Conservation (phyloP, 306 rosid genomes). For the Carpinus viminea region DNA sequence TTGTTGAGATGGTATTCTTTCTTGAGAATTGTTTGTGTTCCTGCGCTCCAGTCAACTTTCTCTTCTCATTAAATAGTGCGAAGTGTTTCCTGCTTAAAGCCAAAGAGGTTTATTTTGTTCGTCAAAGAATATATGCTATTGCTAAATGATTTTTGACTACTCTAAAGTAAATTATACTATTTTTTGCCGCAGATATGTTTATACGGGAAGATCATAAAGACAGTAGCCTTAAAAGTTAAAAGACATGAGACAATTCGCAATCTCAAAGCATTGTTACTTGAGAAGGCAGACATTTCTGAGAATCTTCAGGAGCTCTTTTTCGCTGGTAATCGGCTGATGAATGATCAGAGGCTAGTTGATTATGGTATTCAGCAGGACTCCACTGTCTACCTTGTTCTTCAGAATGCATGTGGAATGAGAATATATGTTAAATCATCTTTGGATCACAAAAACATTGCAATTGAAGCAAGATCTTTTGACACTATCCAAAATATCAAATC, state of each 20-base stretch:
- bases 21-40: background rate
- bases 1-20: no score
- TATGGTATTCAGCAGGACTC: conserved; percentile 13
- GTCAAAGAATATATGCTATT: no score
- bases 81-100: no score
- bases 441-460: conserved; percentile 3
- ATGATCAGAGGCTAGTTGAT: conserved; percentile 10
- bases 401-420: background rate
- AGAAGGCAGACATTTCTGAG: conserved; percentile 16
- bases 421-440: conserved; percentile 25
- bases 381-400: conserved; percentile 16
- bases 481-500: conserved; percentile 23
- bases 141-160: background rate
- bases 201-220: conserved; percentile 1
- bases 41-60: background rate
- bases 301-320: conserved; percentile 14
- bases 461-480: conserved; percentile 23
- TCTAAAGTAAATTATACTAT: no score
- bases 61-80: background rate
- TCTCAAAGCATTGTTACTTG: conserved; percentile 16
- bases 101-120: no score
- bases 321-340: conserved; percentile 1
- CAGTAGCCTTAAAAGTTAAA: conserved; percentile 2
- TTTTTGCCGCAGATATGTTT: conserved; percentile 13
- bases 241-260: conserved; percentile 10